Percentiles rank a stretch among this genome's conserved stretches.
Evolutionary conservation across 2,329 filamentous ascomycete species (phyloP).

Genomic region (Aspergillus proliferans): DNA sequence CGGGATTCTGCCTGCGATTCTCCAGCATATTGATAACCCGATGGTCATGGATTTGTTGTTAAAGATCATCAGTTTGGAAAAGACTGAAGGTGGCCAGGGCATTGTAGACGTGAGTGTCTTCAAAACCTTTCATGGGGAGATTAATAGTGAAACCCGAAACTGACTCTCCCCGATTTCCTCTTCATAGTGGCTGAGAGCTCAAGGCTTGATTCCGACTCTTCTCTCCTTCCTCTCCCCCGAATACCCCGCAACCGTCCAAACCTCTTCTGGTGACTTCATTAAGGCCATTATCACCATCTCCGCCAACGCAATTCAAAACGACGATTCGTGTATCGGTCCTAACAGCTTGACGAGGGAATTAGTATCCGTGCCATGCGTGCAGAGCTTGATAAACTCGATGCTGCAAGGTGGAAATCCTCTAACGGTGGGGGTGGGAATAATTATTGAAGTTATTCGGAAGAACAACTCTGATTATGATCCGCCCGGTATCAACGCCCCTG

Average conservation of each 20-base stretch:
- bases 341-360: slow-evolving; percentile 94
- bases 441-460: slow-evolving; percentile 97
- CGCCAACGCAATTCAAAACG: slow-evolving; percentile 94
- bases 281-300: slow-evolving; percentile 99
- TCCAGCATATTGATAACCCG: slow-evolving; percentile 91
- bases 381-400: slow-evolving; percentile 86
- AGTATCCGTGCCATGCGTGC: slow-evolving; percentile 77
- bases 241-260: slow-evolving; percentile 84
- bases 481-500: slow-evolving; percentile 75
- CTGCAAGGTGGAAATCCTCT: slow-evolving; percentile 85
- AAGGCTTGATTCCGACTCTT: slow-evolving; percentile 78
- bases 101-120: slow-evolving; percentile 71
- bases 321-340: slow-evolving; percentile 96
- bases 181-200: slow-evolving; percentile 77
- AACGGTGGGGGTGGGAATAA: slow-evolving; percentile 91
- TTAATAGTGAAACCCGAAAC: too few species aligned
- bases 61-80: slow-evolving; percentile 95
- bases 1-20: slow-evolving; percentile 72
- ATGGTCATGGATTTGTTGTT: slow-evolving; percentile 97
- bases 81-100: slow-evolving; percentile 81
- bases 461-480: slow-evolving; percentile 99
- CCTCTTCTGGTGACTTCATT: slow-evolving; percentile 91
- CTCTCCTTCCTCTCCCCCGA: slow-evolving; percentile 81
- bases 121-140: too few species aligned
- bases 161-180: background rate